Percentiles rank a stretch among this genome's conserved stretches.
Conservation (phyloP, 1,284 basidiomycete species). For the Puccinia polysora region DNA sequence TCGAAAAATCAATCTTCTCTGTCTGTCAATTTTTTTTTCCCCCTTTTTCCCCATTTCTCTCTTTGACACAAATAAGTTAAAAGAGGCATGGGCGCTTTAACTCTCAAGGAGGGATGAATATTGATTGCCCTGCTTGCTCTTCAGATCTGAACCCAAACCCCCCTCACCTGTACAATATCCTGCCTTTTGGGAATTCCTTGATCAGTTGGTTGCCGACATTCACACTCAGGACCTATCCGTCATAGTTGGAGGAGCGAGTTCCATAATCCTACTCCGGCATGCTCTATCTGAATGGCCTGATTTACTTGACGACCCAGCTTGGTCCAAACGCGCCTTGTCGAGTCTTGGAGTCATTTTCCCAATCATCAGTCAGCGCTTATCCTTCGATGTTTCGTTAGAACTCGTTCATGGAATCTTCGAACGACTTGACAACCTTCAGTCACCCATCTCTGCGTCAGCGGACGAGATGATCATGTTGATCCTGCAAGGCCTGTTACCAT, state of each 20-base stretch:
- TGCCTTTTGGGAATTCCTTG: constrained; percentile 21
- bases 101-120: no score
- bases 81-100: no score
- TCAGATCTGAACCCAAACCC: background rate
- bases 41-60: background rate
- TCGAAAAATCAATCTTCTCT: background rate
- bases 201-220: constrained; percentile 5
- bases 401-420: constrained; percentile 3
- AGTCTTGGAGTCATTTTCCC: constrained; percentile 3
- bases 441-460: background rate
- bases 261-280: constrained; percentile 5
- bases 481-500: constrained; percentile 1
- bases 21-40: background rate
- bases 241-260: background rate
- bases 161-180: constrained; percentile 18
- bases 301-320: constrained; percentile 3
- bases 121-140: constrained; percentile 1
- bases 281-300: constrained; percentile 16
- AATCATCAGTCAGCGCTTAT: constrained; percentile 1
- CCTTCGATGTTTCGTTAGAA: constrained; percentile 10
- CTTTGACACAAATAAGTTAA: background rate
- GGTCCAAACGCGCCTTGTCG: constrained; percentile 2
- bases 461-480: constrained; percentile 1
- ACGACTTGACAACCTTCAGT: background rate
- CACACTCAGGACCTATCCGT: constrained; percentile 4